phyloP scores from a whole-genome alignment of 352 stramenopile genomes.

The Thalassiosira sp. region DNA sequence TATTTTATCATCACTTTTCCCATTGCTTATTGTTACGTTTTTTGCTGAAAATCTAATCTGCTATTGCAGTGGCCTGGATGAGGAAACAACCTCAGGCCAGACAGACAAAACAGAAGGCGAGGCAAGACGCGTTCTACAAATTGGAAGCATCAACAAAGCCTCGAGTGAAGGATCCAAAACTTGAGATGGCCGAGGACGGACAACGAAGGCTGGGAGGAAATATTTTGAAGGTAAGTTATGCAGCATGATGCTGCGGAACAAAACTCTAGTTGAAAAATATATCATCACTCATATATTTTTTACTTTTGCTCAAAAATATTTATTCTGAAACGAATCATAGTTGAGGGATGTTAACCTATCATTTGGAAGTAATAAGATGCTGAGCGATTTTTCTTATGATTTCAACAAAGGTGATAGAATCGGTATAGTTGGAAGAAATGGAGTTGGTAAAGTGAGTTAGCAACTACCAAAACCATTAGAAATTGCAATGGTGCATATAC shows the following conservation, averaged over 20 bases:
- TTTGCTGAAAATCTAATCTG: background rate
- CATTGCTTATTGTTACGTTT: background rate
- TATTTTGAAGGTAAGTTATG: slow-evolving; percentile 54
- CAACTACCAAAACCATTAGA: background rate
- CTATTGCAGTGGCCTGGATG: slow-evolving; percentile 76
- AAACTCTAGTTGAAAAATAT: too few species aligned
- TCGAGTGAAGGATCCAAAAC: slow-evolving; percentile 62
- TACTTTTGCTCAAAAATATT: too few species aligned
- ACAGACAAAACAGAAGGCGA: slow-evolving; percentile 76
- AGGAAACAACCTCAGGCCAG: slow-evolving; percentile 70
- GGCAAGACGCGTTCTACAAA: slow-evolving; percentile 82
- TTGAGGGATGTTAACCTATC: slow-evolving; percentile 48
- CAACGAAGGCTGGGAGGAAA: slow-evolving; percentile 61
- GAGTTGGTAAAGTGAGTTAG: slow-evolving; percentile 50
- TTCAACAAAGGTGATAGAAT: slow-evolving; percentile 71
- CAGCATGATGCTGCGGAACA: background rate
- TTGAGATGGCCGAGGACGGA: slow-evolving; percentile 53
- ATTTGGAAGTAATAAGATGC: slow-evolving; percentile 56
- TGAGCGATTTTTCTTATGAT: slow-evolving; percentile 63
- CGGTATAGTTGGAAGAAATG: slow-evolving; percentile 73
- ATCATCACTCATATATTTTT: too few species aligned
- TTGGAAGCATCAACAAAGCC: slow-evolving; percentile 77
- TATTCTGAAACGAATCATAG: slow-evolving; percentile 3
- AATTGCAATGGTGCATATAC: too few species aligned
- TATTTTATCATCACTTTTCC: too few species aligned